phyloP scores from a whole-genome alignment of 768 basidiomycete genomes.

The Trametes cinnabarina region DNA sequence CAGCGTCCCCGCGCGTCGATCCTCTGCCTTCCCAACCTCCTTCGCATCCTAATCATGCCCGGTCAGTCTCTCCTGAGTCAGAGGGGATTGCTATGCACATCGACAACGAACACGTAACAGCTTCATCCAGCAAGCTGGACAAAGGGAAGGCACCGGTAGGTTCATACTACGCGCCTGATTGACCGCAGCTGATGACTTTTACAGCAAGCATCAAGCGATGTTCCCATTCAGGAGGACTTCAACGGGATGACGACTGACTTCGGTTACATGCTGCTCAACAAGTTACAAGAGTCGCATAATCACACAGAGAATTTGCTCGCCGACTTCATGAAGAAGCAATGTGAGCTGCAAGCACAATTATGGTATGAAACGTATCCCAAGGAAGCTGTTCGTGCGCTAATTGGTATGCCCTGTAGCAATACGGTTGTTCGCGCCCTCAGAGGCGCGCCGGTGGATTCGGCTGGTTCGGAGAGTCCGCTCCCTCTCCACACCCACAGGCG shows the following conservation, averaged over 20 bases:
- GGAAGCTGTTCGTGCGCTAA: neutral
- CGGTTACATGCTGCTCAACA: neutral
- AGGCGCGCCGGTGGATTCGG: neutral
- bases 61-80: no score
- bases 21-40: no score
- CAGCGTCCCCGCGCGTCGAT: neutral
- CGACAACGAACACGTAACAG: neutral
- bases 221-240: no score
- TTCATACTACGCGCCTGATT: neutral
- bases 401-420: neutral
- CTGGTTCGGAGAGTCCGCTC: neutral
- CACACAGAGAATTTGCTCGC: neutral
- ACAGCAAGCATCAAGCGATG: neutral
- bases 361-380: neutral
- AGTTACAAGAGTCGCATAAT: neutral
- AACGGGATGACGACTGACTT: neutral
- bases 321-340: neutral
- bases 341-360: neutral
- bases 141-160: neutral
- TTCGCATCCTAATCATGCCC: no score
- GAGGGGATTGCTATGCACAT: neutral
- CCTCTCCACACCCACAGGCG: neutral
- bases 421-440: neutral
- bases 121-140: neutral
- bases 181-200: neutral